phyloP scores from a whole-genome alignment of 192 early-diverging fungal genomes.

The Phlyctochytrium arcticum region DNA sequence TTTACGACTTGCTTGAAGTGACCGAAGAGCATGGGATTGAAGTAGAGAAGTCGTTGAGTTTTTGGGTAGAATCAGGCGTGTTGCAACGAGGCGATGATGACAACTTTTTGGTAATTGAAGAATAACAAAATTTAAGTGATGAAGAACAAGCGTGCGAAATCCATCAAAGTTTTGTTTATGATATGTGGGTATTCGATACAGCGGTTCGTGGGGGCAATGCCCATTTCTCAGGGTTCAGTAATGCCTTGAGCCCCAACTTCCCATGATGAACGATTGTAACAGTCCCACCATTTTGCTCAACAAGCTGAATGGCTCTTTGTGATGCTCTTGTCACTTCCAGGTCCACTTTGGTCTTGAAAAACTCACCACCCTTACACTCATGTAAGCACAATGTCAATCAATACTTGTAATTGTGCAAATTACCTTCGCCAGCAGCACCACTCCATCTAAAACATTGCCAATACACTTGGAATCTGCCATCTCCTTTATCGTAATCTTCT shows the following conservation, averaged over 20 bases:
- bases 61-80: slow-evolving; percentile 2
- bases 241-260: slow-evolving; percentile 61
- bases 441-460: slow-evolving; percentile 77
- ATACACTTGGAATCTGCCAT: slow-evolving; percentile 62
- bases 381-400: background rate
- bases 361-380: slow-evolving; percentile 64
- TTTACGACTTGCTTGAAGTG: background rate
- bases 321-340: slow-evolving; percentile 85
- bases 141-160: too few relatives aligned
- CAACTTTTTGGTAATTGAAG: background rate
- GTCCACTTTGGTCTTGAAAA: slow-evolving; percentile 69
- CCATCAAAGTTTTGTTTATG: too few relatives aligned
- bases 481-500: slow-evolving; percentile 78
- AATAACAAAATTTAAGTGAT: too few relatives aligned
- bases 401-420: background rate
- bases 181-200: too few relatives aligned
- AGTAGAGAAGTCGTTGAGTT: too few relatives aligned
- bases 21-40: background rate
- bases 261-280: slow-evolving; percentile 83
- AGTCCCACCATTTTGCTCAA: slow-evolving; percentile 78
- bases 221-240: slow-evolving; percentile 80
- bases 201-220: slow-evolving; percentile 39
- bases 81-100: background rate
- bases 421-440: slow-evolving; percentile 64
- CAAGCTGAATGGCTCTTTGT: slow-evolving; percentile 67